phyloP scores from a whole-genome alignment of 148 eudicot genomes.

The Camellia japonica region DNA sequence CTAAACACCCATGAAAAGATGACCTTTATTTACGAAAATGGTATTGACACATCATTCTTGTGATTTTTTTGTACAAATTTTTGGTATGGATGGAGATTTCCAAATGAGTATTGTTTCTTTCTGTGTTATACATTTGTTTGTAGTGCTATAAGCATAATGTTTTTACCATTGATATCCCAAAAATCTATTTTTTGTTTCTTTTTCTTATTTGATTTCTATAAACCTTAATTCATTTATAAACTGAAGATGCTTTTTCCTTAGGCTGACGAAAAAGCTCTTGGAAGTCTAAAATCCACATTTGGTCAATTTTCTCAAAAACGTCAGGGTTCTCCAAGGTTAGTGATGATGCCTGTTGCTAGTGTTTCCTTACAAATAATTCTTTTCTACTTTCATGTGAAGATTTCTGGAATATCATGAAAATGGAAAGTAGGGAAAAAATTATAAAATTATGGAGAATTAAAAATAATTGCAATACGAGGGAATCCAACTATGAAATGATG shows the following conservation, averaged over 20 bases:
- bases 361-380: not conserved
- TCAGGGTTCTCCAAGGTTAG: conserved; percentile 77
- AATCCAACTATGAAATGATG: too few relatives aligned
- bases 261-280: conserved; percentile 81
- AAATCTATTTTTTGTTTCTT: conserved; percentile 11
- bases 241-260: conserved; percentile 25
- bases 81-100: too few relatives aligned
- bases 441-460: too few relatives aligned
- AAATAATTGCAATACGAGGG: too few relatives aligned
- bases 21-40: too few relatives aligned
- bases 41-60: too few relatives aligned
- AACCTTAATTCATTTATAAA: too few relatives aligned
- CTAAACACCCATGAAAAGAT: too few relatives aligned
- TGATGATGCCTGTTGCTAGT: not conserved
- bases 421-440: too few relatives aligned
- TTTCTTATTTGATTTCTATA: not conserved
- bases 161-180: conserved; percentile 8
- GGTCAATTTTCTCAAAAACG: conserved; percentile 55
- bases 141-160: not conserved
- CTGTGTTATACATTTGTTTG: not conserved
- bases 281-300: conserved; percentile 49
- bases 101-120: conserved; percentile 6
- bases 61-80: too few relatives aligned
- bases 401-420: not conserved
- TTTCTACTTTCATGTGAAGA: not conserved